Evolutionary conservation across 2,329 filamentous ascomycete species (phyloP).

Genomic region (Colletotrichum sp.): DNA sequence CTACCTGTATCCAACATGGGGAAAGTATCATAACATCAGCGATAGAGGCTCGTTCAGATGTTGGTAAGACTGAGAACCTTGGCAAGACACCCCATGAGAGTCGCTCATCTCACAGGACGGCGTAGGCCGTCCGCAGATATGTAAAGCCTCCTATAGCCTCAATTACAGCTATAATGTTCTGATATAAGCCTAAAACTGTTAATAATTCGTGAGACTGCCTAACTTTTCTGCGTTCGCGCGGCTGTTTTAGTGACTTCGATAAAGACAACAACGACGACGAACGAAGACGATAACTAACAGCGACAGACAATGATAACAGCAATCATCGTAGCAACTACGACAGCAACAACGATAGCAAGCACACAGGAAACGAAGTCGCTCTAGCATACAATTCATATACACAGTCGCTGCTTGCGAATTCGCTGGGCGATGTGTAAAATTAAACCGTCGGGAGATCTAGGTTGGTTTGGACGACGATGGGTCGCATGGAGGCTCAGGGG

Average conservation of each 20-base stretch:
- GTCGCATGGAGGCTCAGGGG: background rate
- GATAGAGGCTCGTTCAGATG: background rate
- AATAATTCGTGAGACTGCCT: background rate
- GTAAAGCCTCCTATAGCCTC: background rate
- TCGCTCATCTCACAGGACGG: background rate
- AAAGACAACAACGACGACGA: too few relatives aligned
- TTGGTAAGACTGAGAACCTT: background rate
- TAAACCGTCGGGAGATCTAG: background rate
- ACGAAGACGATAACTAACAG: too few relatives aligned
- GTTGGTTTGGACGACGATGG: background rate
- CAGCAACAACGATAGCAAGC: too few relatives aligned
- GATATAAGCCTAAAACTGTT: background rate
- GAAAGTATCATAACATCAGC: background rate
- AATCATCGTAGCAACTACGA: too few relatives aligned
- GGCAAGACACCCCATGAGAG: background rate
- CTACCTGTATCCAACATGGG: background rate
- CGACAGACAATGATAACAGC: too few relatives aligned
- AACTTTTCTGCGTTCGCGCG: rapidly evolving
- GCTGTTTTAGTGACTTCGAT: too few relatives aligned
- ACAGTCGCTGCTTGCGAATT: background rate
- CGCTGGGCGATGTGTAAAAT: background rate
- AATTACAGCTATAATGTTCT: background rate
- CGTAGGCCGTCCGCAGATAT: background rate
- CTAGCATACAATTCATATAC: background rate
- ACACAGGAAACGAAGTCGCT: background rate